Percentiles rank a stretch among this genome's conserved stretches.
These are phyloP conservation scores for Yamadazyma membranifaciens DNA, from an alignment of 1,139 yeast genomes.

Conservation along the genomic window DNA sequence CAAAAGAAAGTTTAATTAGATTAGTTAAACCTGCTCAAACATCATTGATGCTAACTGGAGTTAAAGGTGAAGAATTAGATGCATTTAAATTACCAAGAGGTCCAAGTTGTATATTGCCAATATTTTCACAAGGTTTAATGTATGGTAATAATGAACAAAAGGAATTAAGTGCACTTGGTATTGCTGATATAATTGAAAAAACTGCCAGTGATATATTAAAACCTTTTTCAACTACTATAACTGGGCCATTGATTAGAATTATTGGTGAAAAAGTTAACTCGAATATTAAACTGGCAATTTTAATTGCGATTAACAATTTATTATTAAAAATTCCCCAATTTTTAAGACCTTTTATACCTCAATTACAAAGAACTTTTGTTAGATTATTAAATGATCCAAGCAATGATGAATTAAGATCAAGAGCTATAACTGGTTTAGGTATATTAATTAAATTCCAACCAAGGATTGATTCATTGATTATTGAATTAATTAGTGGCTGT, in stretches of 20 bases:
- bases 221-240: constrained; percentile 88
- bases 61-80: constrained; percentile 61
- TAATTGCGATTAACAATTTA: constrained; percentile 76
- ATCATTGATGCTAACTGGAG: constrained; percentile 67
- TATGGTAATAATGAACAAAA: constrained; percentile 84
- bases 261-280: constrained; percentile 93
- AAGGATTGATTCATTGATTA: constrained; percentile 87
- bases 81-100: constrained; percentile 85
- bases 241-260: constrained; percentile 97
- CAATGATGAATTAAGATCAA: constrained; percentile 68
- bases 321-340: constrained; percentile 85
- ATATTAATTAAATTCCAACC: constrained; percentile 87
- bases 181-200: constrained; percentile 82
- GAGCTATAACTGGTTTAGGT: constrained; percentile 92
- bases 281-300: constrained; percentile 89
- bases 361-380: constrained; percentile 94
- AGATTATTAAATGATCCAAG: constrained; percentile 79
- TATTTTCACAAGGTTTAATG: constrained; percentile 93
- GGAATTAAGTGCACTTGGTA: constrained; percentile 83
- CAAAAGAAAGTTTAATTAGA: constrained; percentile 72
- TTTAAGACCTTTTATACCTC: constrained; percentile 94
- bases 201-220: constrained; percentile 80
- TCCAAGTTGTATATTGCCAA: constrained; percentile 83
- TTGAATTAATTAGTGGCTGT: constrained; percentile 79
- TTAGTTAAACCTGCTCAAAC: constrained; percentile 77